phyloP scores from a whole-genome alignment of 306 rosid genomes.

The Dalbergia oliveri region DNA sequence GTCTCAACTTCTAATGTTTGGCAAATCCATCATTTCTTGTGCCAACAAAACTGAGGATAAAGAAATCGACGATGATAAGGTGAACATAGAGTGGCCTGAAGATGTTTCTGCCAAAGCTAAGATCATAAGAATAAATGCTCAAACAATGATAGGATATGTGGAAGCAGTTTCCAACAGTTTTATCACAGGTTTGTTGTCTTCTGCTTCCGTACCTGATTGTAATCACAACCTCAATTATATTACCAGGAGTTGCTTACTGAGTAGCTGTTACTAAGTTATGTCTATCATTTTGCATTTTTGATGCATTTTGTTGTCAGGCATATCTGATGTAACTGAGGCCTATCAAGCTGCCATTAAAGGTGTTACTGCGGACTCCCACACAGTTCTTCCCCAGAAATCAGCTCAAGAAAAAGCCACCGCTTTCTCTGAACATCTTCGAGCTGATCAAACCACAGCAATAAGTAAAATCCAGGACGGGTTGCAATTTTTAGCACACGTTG shows the following conservation, averaged over 20 bases:
- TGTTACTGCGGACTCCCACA: conserved; percentile 65
- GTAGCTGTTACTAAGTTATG: neutral
- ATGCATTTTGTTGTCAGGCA: conserved; percentile 69
- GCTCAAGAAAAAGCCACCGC: conserved; percentile 75
- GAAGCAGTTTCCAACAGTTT: conserved; percentile 91
- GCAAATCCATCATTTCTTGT: conserved; percentile 80
- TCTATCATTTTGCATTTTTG: conserved; percentile 18
- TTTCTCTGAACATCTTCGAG: conserved; percentile 69
- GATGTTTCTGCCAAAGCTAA: conserved; percentile 87
- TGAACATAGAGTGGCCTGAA: conserved; percentile 87
- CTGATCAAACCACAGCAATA: conserved; percentile 77
- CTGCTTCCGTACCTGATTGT: neutral
- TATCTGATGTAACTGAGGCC: conserved; percentile 89
- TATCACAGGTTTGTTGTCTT: conserved; percentile 71
- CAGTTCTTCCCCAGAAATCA: conserved; percentile 60
- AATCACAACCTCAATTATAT: neutral
- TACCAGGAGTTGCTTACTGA: neutral
- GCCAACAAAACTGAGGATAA: conserved; percentile 74
- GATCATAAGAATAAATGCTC: conserved; percentile 83
- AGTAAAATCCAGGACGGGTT: conserved; percentile 89
- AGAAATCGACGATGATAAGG: conserved; percentile 53
- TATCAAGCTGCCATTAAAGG: conserved; percentile 84
- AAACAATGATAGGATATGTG: conserved; percentile 76
- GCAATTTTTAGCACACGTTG: conserved; percentile 78
- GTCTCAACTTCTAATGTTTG: conserved; percentile 80